These are phyloP conservation scores for Penicillium palitans DNA, from an alignment of 2,329 filamentous ascomycete species.

Conservation along the genomic window DNA sequence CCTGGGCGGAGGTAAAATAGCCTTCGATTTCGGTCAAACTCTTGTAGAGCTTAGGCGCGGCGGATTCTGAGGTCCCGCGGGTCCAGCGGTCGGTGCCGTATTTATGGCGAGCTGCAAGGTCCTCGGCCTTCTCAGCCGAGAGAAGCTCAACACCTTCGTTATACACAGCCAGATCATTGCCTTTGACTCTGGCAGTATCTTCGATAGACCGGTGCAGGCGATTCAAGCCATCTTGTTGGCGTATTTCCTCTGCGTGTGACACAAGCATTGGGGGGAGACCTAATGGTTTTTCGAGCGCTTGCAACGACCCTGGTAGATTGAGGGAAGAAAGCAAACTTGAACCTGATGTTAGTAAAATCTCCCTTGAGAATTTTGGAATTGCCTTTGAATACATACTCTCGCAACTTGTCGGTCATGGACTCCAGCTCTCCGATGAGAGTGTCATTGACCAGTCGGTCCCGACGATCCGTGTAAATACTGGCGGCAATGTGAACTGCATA, in stretches of 20 bases:
- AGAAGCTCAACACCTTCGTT: slow-evolving; percentile 80
- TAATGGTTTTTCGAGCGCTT: slow-evolving; percentile 91
- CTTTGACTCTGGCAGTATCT: slow-evolving; percentile 87
- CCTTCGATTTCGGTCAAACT: slow-evolving; percentile 78
- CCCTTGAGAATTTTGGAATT: no score
- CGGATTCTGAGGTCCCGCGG: slow-evolving; percentile 67
- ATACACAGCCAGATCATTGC: slow-evolving; percentile 74
- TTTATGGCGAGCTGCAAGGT: slow-evolving; percentile 70
- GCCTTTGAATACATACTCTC: slow-evolving; percentile 55
- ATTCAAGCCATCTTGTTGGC: slow-evolving; percentile 82
- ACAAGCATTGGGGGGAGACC: slow-evolving; percentile 81
- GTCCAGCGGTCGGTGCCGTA: slow-evolving; percentile 87
- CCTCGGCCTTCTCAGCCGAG: slow-evolving; percentile 77
- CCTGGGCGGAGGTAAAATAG: slow-evolving; percentile 74
- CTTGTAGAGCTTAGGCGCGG: slow-evolving; percentile 70
- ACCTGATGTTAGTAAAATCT: slow-evolving; percentile 11
- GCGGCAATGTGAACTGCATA: slow-evolving; percentile 94
- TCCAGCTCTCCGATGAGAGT: slow-evolving; percentile 85
- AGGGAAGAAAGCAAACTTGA: slow-evolving; percentile 68
- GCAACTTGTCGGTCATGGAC: slow-evolving; percentile 72
- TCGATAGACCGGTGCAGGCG: slow-evolving; percentile 76
- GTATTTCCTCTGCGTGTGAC: slow-evolving; percentile 89
- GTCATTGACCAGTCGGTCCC: slow-evolving; percentile 86
- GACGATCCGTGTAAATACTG: slow-evolving; percentile 89
- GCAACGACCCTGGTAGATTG: slow-evolving; percentile 86